Conservation (phyloP, 768 basidiomycete species). For the Lactifluus pinguis region DNA sequence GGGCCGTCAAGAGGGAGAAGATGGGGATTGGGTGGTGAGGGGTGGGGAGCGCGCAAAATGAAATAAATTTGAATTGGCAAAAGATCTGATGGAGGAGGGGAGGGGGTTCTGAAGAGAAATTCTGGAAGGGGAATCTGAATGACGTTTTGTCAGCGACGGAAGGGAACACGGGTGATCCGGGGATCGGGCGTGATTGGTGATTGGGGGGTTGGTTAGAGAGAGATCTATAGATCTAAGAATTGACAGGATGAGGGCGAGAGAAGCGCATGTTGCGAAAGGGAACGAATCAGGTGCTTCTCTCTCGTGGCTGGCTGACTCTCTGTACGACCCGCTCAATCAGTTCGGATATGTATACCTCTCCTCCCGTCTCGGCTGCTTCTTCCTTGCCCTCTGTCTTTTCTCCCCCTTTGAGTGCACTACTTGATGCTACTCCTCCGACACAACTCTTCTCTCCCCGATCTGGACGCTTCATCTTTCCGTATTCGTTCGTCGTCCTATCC, state of each 20-base stretch:
- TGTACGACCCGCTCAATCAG: constrained; percentile 2
- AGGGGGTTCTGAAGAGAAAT: constrained; percentile 13
- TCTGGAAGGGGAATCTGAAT: constrained; percentile 22
- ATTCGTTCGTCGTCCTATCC: constrained; percentile 15
- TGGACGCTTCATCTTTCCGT: constrained; percentile 13
- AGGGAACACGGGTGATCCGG: constrained; percentile 19
- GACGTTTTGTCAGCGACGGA: constrained; percentile 24
- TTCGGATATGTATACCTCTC: constrained; percentile 18
- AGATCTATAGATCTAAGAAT: constrained; percentile 3
- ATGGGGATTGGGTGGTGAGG: constrained; percentile 20
- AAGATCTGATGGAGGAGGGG: constrained; percentile 18
- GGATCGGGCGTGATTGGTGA: constrained; percentile 18
- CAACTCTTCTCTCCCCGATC: constrained; percentile 15
- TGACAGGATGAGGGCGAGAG: constrained; percentile 11
- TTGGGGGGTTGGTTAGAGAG: constrained; percentile 2
- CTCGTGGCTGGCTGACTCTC: constrained; percentile 16
- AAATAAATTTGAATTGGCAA: constrained; percentile 21
- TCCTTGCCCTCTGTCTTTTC: constrained; percentile 18
- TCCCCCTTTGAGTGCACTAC: constrained; percentile 15
- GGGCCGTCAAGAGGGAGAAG: constrained; percentile 14
- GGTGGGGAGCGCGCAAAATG: neutral
- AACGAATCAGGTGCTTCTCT: constrained; percentile 21
- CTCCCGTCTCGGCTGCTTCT: constrained; percentile 18
- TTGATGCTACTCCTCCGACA: constrained; percentile 16
- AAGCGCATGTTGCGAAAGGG: constrained; percentile 13